phyloP scores from a whole-genome alignment of 495 filamentous ascomycete genomes.

The Cercophora newfieldiana region DNA sequence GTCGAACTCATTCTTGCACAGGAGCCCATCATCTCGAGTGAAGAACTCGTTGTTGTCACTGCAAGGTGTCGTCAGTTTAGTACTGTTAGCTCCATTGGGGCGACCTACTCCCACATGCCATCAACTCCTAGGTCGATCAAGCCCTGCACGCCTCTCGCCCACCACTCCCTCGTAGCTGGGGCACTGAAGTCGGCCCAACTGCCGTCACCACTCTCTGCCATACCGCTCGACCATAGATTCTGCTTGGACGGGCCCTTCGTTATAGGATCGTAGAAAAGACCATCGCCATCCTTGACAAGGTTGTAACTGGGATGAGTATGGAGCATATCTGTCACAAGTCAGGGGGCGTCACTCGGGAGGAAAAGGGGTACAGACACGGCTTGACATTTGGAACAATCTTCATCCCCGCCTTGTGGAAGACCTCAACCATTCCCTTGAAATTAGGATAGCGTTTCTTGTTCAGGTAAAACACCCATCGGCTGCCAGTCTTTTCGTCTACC shows the following conservation, averaged over 20 bases:
- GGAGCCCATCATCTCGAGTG: constrained; percentile 55
- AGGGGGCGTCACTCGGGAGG: constrained; percentile 45
- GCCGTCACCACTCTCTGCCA: constrained; percentile 65
- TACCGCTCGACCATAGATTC: constrained; percentile 67
- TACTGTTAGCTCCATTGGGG: background rate
- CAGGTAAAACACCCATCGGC: constrained; percentile 11
- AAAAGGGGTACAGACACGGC: constrained; percentile 53
- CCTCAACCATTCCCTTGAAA: constrained; percentile 11
- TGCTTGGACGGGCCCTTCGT: constrained; percentile 55
- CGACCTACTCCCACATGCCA: constrained; percentile 56
- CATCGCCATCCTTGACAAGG: constrained; percentile 52
- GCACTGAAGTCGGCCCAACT: constrained; percentile 70
- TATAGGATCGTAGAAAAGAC: constrained; percentile 61
- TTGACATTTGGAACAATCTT: constrained; percentile 68
- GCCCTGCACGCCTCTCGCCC: constrained; percentile 62
- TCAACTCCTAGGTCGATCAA: constrained; percentile 64
- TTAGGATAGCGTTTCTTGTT: constrained; percentile 17
- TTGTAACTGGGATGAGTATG: constrained; percentile 63
- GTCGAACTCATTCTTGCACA: constrained; percentile 58
- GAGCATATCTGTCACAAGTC: constrained; percentile 68
- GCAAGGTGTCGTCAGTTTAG: background rate
- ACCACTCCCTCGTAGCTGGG: constrained; percentile 61
- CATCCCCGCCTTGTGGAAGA: constrained; percentile 62
- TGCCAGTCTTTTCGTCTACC: constrained; percentile 9
- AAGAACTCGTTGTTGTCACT: constrained; percentile 78